Percentiles rank a stretch among this genome's conserved stretches.
Evolutionary conservation across 139 green algal genomes (phyloP).

Genomic region (Diplosphaera chodatii): DNA sequence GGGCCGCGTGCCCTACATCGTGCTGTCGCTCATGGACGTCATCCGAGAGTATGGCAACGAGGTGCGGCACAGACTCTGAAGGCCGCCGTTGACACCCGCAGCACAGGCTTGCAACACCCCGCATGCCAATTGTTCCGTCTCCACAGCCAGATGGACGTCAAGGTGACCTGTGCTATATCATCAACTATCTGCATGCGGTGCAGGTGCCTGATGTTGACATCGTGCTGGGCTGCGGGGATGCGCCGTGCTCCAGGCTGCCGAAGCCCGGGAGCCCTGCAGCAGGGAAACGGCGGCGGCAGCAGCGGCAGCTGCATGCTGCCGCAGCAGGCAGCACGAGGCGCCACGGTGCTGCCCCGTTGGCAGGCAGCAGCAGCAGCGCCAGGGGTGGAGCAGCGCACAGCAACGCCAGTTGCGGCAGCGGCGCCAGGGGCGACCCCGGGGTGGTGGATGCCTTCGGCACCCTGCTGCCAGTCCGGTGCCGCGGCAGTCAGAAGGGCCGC

Average conservation of each 20-base stretch:
- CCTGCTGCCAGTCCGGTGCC: too few species aligned
- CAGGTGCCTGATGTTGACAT: slow-evolving; percentile 13
- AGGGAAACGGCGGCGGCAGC: too few species aligned
- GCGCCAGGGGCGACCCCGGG: too few species aligned
- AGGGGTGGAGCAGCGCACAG: background rate
- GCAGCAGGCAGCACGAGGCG: background rate
- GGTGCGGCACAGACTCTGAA: slow-evolving; percentile 10
- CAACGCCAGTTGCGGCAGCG: background rate
- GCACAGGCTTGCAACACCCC: too few species aligned
- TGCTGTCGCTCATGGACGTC: slow-evolving; percentile 29
- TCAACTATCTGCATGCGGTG: too few species aligned
- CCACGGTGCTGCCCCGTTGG: too few species aligned
- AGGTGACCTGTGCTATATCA: too few species aligned
- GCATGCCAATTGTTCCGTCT: too few species aligned
- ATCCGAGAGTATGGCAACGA: slow-evolving; percentile 27
- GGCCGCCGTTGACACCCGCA: too few species aligned
- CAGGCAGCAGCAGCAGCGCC: background rate
- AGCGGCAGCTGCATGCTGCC: background rate
- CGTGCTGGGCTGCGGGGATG: slow-evolving; percentile 6
- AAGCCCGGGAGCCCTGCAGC: background rate
- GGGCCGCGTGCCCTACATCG: slow-evolving; percentile 32
- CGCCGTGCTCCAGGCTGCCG: background rate
- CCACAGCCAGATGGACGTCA: too few species aligned
- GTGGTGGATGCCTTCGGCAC: background rate
- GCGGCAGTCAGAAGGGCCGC: too few species aligned